Conservation (phyloP, 495 filamentous ascomycete genomes). For the Xylaria venustula region DNA sequence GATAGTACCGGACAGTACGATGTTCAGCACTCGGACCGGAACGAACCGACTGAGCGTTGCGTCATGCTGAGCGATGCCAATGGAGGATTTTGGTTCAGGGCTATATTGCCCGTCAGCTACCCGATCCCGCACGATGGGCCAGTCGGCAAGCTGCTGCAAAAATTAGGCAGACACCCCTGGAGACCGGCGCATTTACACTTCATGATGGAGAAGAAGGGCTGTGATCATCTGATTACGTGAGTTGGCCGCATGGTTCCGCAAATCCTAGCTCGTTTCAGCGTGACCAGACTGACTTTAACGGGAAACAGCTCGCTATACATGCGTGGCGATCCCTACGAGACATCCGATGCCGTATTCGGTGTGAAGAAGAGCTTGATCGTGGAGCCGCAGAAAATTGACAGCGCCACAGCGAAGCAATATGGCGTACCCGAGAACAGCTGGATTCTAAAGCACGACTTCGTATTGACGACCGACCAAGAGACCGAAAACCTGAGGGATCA, state of each 20-base stretch:
- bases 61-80: slow-evolving; percentile 69
- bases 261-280: not conserved
- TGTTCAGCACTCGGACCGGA: slow-evolving; percentile 72
- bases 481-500: slow-evolving; percentile 65
- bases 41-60: slow-evolving; percentile 75
- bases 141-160: slow-evolving; percentile 72
- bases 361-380: slow-evolving; percentile 83
- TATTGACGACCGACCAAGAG: slow-evolving; percentile 66
- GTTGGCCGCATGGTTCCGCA: slow-evolving; percentile 28
- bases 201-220: slow-evolving; percentile 84
- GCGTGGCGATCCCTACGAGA: slow-evolving; percentile 83
- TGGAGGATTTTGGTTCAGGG: slow-evolving; percentile 86
- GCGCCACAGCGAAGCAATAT: slow-evolving; percentile 57
- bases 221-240: slow-evolving; percentile 83
- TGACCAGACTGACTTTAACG: slow-evolving; percentile 5
- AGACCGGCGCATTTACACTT: slow-evolving; percentile 91
- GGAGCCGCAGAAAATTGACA: slow-evolving; percentile 64
- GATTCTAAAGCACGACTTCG: slow-evolving; percentile 74
- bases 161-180: slow-evolving; percentile 73
- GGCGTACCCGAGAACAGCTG: slow-evolving; percentile 67
- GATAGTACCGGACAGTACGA: slow-evolving; percentile 86
- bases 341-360: slow-evolving; percentile 88
- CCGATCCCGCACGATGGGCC: slow-evolving; percentile 89
- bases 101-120: slow-evolving; percentile 83
- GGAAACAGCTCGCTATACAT: slow-evolving; percentile 69